A percentile compares a stretch with the other conserved stretches of the same genome.
Conservation (phyloP, 768 basidiomycete species). For the Boletellus ananiceps region DNA sequence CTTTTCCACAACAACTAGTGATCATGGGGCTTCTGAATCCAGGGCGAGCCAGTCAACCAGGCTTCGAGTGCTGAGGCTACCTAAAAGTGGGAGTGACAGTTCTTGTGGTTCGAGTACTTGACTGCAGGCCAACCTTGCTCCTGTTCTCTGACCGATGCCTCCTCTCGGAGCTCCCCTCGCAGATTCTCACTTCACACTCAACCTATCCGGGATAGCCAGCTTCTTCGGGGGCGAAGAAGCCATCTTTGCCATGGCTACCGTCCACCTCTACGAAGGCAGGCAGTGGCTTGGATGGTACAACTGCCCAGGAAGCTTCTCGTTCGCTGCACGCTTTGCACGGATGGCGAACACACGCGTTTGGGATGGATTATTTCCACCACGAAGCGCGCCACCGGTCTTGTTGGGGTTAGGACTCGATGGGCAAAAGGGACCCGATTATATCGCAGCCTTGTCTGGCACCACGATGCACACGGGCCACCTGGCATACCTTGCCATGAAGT, state of each 20-base stretch:
- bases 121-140: too few relatives aligned
- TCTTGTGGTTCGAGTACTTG: too few relatives aligned
- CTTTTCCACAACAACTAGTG: too few relatives aligned
- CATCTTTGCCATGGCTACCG: slow-evolving; percentile 31
- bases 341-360: slow-evolving; percentile 26
- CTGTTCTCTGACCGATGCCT: slow-evolving; percentile 11
- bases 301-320: slow-evolving; percentile 29
- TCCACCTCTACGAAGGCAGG: slow-evolving; percentile 31
- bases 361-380: slow-evolving; percentile 22
- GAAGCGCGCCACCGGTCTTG: slow-evolving; percentile 12
- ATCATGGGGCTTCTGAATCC: too few relatives aligned
- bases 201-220: slow-evolving; percentile 29
- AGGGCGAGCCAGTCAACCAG: background rate
- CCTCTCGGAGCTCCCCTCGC: slow-evolving; percentile 14
- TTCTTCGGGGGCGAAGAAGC: slow-evolving; percentile 36
- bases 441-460: slow-evolving; percentile 24
- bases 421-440: slow-evolving; percentile 24
- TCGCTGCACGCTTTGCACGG: slow-evolving; percentile 30
- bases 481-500: slow-evolving; percentile 18
- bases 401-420: slow-evolving; percentile 31
- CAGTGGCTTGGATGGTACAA: slow-evolving; percentile 38
- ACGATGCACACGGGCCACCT: slow-evolving; percentile 20
- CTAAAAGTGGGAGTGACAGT: background rate
- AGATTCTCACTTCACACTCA: slow-evolving; percentile 17
- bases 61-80: slow-evolving; percentile 2